phyloP scores from a whole-genome alignment of 2,329 filamentous ascomycete species.

The Aureobasidium sp. region DNA sequence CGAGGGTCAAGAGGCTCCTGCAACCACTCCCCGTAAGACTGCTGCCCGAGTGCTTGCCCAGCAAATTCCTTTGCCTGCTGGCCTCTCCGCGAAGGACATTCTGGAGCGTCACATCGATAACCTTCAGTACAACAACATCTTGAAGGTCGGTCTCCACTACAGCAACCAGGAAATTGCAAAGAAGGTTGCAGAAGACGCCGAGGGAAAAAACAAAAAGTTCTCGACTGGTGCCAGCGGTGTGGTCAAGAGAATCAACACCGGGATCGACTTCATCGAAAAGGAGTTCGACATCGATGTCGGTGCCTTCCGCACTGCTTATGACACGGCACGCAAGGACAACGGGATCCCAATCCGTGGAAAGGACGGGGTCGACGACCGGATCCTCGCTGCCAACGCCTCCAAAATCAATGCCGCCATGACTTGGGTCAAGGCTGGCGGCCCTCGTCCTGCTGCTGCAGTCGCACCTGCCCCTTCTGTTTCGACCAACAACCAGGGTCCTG shows the following conservation, averaged over 20 bases:
- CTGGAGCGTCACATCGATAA: neutral
- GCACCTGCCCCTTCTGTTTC: neutral
- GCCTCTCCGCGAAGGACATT: neutral
- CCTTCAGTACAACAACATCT: neutral
- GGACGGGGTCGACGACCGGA: neutral
- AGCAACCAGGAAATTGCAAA: neutral
- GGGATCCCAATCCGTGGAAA: neutral
- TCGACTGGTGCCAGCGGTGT: neutral
- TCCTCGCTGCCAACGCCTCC: neutral
- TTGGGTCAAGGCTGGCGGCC: neutral
- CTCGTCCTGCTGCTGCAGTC: neutral
- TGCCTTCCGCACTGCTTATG: neutral
- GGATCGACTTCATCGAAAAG: neutral
- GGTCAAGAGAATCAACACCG: neutral
- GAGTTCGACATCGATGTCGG: neutral
- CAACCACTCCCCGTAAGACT: neutral
- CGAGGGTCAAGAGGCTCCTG: neutral
- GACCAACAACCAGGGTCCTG: too few species aligned
- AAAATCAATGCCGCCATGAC: neutral
- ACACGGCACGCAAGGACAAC: neutral
- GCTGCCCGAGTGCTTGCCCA: neutral
- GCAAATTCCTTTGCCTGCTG: neutral
- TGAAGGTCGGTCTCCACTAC: neutral
- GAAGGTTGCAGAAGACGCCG: neutral
- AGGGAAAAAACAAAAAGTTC: neutral